Evolutionary conservation across 768 basidiomycete genomes (phyloP).

Genomic region (Mycena galericulata): DNA sequence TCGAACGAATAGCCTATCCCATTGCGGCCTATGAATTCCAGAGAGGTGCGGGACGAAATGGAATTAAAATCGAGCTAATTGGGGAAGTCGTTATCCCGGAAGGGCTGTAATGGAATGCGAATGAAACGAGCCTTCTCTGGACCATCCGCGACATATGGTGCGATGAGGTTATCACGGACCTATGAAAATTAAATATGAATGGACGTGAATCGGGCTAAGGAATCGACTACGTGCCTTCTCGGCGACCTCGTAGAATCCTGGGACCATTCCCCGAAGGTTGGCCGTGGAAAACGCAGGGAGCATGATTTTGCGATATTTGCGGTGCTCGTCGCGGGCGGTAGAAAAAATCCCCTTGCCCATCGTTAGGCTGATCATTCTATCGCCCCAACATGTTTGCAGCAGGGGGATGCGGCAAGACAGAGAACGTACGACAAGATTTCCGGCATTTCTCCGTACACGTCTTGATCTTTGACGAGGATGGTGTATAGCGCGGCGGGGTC

Average conservation of each 20-base stretch:
- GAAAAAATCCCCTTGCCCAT: constrained; percentile 1
- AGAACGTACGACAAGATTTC: neutral
- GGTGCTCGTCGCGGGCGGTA: neutral
- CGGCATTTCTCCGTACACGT: neutral
- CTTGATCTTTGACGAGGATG: neutral
- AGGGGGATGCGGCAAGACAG: too few relatives aligned
- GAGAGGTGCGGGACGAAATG: neutral
- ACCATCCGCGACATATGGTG: neutral
- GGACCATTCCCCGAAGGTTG: constrained; percentile 3
- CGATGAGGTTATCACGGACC: neutral
- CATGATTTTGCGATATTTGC: constrained; percentile 3
- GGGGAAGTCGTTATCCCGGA: neutral
- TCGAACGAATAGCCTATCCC: constrained; percentile 19
- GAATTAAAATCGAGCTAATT: constrained; percentile 8
- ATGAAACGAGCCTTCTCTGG: neutral
- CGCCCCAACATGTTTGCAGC: neutral
- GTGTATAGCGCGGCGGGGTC: constrained; percentile 15
- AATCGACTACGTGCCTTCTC: neutral
- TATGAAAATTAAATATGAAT: neutral
- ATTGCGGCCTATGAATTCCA: neutral
- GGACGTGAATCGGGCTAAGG: neutral
- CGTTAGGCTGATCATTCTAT: neutral
- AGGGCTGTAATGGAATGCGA: neutral
- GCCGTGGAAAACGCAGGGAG: constrained; percentile 4
- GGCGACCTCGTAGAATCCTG: constrained; percentile 7